Evolutionary conservation across 805 yeast genomes (phyloP).

Genomic region (Kodamaea neixiangensis): DNA sequence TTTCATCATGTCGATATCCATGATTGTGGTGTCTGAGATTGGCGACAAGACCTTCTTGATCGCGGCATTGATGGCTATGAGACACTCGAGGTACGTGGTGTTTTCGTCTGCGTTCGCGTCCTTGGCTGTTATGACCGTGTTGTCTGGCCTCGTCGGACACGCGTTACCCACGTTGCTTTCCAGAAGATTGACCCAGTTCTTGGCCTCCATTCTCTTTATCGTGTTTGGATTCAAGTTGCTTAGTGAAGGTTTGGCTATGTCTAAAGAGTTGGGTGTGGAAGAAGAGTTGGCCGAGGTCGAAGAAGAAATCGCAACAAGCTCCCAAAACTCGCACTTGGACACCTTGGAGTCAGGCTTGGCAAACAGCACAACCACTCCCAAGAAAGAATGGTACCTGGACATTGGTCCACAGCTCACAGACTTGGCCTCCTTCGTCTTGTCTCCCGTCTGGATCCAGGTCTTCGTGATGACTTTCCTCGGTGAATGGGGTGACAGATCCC

Average conservation of each 20-base stretch:
- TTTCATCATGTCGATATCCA: slow-evolving; percentile 77
- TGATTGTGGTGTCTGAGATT: slow-evolving; percentile 94
- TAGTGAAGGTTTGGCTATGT: slow-evolving; percentile 80
- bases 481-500: slow-evolving; percentile 99
- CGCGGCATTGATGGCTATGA: slow-evolving; percentile 98
- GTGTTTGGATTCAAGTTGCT: slow-evolving; percentile 79
- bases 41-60: slow-evolving; percentile 97
- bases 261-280: slow-evolving; percentile 81
- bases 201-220: slow-evolving; percentile 80
- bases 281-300: slow-evolving; percentile 97
- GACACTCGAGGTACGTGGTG: slow-evolving; percentile 79
- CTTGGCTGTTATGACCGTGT: slow-evolving; percentile 83
- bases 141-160: slow-evolving; percentile 90
- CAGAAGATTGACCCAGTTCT: slow-evolving; percentile 71
- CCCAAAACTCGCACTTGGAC: slow-evolving; percentile 51
- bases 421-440: slow-evolving; percentile 63
- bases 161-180: slow-evolving; percentile 84
- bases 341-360: slow-evolving; percentile 60
- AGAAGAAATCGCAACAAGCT: slow-evolving; percentile 76
- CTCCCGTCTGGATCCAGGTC: slow-evolving; percentile 93
- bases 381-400: slow-evolving; percentile 27
- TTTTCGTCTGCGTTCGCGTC: slow-evolving; percentile 86
- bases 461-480: slow-evolving; percentile 95
- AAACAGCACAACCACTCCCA: slow-evolving; percentile 12
- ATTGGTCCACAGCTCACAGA: slow-evolving; percentile 47